Conservation (phyloP, 495 filamentous ascomycete species). For the Glarea lozoyensis region DNA sequence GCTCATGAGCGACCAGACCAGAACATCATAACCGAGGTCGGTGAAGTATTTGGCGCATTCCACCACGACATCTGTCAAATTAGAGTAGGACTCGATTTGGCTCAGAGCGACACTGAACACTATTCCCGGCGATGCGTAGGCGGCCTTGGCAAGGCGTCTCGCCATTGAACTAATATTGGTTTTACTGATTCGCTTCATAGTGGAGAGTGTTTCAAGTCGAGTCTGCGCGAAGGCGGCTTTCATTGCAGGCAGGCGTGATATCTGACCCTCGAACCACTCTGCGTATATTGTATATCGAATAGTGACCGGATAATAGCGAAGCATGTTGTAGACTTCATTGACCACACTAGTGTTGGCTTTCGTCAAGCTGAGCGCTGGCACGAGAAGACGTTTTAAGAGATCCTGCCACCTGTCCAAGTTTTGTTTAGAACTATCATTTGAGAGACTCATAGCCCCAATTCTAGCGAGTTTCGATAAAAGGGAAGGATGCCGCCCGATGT, state of each 20-base stretch:
- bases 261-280: slow-evolving; percentile 78
- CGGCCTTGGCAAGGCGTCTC: slow-evolving; percentile 75
- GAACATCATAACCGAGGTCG: slow-evolving; percentile 81
- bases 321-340: slow-evolving; percentile 73
- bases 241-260: slow-evolving; percentile 68
- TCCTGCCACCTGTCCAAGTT: slow-evolving; percentile 71
- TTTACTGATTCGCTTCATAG: slow-evolving; percentile 75
- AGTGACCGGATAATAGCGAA: slow-evolving; percentile 66
- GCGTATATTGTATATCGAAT: slow-evolving; percentile 84
- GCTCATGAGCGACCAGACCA: slow-evolving; percentile 81
- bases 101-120: slow-evolving; percentile 79
- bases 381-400: slow-evolving; percentile 69
- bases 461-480: slow-evolving; percentile 71
- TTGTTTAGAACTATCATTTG: slow-evolving; percentile 53
- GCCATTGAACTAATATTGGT: slow-evolving; percentile 82
- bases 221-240: slow-evolving; percentile 68
- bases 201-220: slow-evolving; percentile 65
- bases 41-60: slow-evolving; percentile 93
- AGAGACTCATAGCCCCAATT: slow-evolving; percentile 70
- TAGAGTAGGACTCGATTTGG: slow-evolving; percentile 86
- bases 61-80: slow-evolving; percentile 85
- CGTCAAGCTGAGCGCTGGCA: slow-evolving; percentile 76
- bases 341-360: slow-evolving; percentile 74
- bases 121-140: slow-evolving; percentile 77
- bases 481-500: slow-evolving; percentile 72